Evolutionary conservation across 352 stramenopile genomes (phyloP), one percentile per base, ranked within the genome.

Genomic region (Phytophthora tubulina): DNA sequence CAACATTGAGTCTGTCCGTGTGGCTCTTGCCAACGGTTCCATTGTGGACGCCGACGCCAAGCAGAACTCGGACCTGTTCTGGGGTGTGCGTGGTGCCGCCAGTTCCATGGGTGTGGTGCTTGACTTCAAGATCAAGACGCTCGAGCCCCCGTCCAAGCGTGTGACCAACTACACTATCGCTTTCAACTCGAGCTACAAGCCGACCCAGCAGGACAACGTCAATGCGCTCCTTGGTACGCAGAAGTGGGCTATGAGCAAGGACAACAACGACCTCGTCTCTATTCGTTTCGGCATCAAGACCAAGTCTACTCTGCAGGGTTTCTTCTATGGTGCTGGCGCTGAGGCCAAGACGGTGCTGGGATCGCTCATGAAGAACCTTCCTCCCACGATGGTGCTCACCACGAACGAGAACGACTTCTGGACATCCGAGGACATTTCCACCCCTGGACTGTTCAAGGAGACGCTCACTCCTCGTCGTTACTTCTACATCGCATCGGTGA

Each of bases 401-500:
- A 67, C 54, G 4, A 71, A 4, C 4, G 67, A 67, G 33, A 51
- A 59, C 21, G 46, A 71, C 42, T 71, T 75, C 67, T 75, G 61
- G 61, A 10, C 48, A 5, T 75, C 67, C 8, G 67, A 75, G 21
- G 62, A 59, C 0, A 60, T 59, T 33, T 51, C 53, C 21, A 75
- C 67, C 2, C 61, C 68, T 44, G 68, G 68, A 11, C 38, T 75
- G 10, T 17, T 56, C 31, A 55, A 71, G 54, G 8, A 71, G 35
- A 75, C 54, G 5, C 48, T 67, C n/a, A 63, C 61, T 10, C 61
- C 68, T 39, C 68, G 68, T 17, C 68, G 68, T 15, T 75, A 67
- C 49, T 75, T 75, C 61, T 75, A 71, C 54, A 67, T 75, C 31
- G 38, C 53, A 54, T 75, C 68, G 33, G 68, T 75, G 61, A 75